phyloP scores from a whole-genome alignment of 768 basidiomycete species.

The Boletus huronensis region DNA sequence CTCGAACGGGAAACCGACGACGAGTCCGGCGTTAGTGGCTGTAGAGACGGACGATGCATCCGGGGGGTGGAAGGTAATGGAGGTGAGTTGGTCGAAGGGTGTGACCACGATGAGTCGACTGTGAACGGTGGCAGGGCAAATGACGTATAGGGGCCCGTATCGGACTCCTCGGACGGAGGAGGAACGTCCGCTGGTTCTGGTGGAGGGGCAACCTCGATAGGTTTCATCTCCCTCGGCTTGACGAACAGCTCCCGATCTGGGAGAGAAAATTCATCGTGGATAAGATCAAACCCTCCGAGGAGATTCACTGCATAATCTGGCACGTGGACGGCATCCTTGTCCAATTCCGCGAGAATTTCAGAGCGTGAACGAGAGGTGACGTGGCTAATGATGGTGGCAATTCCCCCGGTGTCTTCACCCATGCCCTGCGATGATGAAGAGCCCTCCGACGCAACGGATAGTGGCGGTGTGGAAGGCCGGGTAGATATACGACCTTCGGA shows the following conservation, averaged over 20 bases:
- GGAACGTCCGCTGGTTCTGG: slow-evolving; percentile 14
- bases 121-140: slow-evolving; percentile 29
- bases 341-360: slow-evolving; percentile 36
- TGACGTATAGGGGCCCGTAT: slow-evolving; percentile 32
- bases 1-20: slow-evolving; percentile 32
- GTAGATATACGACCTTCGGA: slow-evolving; percentile 24
- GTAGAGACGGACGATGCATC: slow-evolving; percentile 25
- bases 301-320: slow-evolving; percentile 46
- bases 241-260: slow-evolving; percentile 30
- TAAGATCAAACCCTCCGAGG: slow-evolving; percentile 40
- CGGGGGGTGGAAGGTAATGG: slow-evolving; percentile 19
- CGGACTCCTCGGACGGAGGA: slow-evolving; percentile 33
- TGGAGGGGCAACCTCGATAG: slow-evolving; percentile 28
- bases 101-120: slow-evolving; percentile 20
- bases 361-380: slow-evolving; percentile 33
- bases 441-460: slow-evolving; percentile 25
- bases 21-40: slow-evolving; percentile 30
- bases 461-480: slow-evolving; percentile 30
- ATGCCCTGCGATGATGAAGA: slow-evolving; percentile 24
- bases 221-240: slow-evolving; percentile 29
- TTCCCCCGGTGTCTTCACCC: slow-evolving; percentile 24
- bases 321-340: slow-evolving; percentile 34
- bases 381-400: slow-evolving; percentile 38
- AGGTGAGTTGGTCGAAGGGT: slow-evolving; percentile 18
- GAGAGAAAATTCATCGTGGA: slow-evolving; percentile 33